Percentiles rank a stretch among this genome's conserved stretches.
Evolutionary conservation across 495 filamentous ascomycete species (phyloP).

Genomic region (Tuber microsphaerosporum): DNA sequence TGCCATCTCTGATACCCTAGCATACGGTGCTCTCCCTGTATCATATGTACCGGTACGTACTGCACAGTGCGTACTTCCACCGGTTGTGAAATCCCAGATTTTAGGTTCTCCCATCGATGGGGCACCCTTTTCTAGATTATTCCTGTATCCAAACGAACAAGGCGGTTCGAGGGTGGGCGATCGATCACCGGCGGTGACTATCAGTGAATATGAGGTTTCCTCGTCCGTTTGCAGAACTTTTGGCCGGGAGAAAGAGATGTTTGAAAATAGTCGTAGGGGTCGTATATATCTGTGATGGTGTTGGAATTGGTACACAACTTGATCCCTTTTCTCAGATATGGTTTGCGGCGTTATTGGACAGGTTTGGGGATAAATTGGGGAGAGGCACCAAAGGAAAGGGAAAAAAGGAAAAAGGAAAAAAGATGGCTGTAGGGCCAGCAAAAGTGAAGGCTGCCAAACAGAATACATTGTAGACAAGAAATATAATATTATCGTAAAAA

Average conservation of each 20-base stretch:
- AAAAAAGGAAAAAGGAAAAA: not conserved
- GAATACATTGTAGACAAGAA: not conserved
- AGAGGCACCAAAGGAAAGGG: not conserved
- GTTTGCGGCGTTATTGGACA: not conserved
- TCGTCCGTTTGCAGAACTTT: not conserved
- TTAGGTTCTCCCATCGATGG: not conserved
- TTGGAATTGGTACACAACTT: not conserved
- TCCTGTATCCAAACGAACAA: not conserved
- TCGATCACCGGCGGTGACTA: not conserved
- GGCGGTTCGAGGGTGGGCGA: not conserved
- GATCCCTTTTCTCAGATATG: not conserved
- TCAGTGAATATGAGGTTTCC: not conserved
- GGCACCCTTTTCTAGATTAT: not conserved
- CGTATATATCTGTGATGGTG: not conserved
- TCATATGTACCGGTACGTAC: not conserved
- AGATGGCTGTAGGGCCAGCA: not conserved
- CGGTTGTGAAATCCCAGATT: not conserved
- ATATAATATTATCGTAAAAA: not conserved
- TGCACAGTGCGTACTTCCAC: not conserved
- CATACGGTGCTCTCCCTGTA: not conserved
- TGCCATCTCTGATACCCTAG: not conserved
- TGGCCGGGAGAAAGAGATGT: not conserved
- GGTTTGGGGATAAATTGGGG: not conserved
- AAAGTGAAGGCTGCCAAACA: not conserved
- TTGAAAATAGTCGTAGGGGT: not conserved